Evolutionary conservation across 352 stramenopile genomes (phyloP), one percentile per base, ranked within the genome.

Genomic region (Phytophthora europaea): DNA sequence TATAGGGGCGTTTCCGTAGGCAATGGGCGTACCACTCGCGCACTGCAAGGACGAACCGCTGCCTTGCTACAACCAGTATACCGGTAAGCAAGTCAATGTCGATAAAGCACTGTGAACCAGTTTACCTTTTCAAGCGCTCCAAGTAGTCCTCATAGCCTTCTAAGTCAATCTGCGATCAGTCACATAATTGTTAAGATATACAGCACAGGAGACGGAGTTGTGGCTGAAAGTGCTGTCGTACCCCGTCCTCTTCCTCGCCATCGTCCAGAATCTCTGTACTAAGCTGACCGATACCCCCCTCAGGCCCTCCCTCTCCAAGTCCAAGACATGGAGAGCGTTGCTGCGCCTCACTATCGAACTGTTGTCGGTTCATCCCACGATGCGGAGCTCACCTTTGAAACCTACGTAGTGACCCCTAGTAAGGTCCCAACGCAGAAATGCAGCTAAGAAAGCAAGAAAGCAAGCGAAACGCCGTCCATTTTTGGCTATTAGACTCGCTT

Each of bases 111-210:
- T 8, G 0, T 13, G 4, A 50, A 50, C 6, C 3, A 50, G 6
- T 6, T 60, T 53, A 90, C 84, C 72, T 76, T 76, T 81, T 80
- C 33, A 90, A 79, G 10, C 84, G 80, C 15, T 76, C 63, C 13
- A 88, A 73, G 56, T 91, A 92, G 16, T 81, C 77, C 58, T 92
- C 85, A 31, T 91, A 91, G 51, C 75, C 76, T 38, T 92, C 85
- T 28, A 92, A 74, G 43, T 92, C 78, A 43, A 92, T 78, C 85
- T 92, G 54, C 16, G 5, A 59, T 9, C 47, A 53, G 12, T 48
- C 18, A 10, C 12, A 63, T 28, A 47, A 54, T 13, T 34, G 13
- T 33, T 64, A 34, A 67, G 57, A 57, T 38, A 58, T 22, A 47
- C 26, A 51, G 4, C 22, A n/a, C 15, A 20, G 3, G 43, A 50